Conservation (phyloP, 768 basidiomycete species). For the Suillus tomentosus region DNA sequence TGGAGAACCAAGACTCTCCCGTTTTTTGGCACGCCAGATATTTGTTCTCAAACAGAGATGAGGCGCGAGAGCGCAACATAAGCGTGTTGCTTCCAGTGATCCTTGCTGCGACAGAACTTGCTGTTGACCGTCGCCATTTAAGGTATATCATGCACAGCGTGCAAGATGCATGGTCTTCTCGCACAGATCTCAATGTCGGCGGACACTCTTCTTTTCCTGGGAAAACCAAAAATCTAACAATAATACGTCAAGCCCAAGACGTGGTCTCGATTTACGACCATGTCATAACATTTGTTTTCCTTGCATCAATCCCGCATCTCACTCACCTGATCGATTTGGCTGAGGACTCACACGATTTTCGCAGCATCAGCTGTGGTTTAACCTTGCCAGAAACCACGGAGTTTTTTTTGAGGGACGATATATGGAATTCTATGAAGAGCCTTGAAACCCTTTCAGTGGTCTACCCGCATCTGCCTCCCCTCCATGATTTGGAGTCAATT, state of each 20-base stretch:
- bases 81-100: neutral
- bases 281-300: neutral
- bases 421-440: neutral
- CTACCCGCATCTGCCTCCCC: neutral
- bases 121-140: neutral
- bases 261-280: too few relatives aligned
- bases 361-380: neutral
- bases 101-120: neutral
- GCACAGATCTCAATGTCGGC: neutral
- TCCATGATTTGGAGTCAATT: fast-evolving
- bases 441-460: neutral
- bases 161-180: too few relatives aligned
- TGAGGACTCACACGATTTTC: fast-evolving
- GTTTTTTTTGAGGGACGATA: neutral
- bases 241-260: neutral
- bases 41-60: too few relatives aligned
- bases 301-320: neutral
- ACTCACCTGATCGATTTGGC: neutral
- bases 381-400: too few relatives aligned
- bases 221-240: neutral
- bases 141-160: too few relatives aligned
- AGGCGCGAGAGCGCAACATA: neutral
- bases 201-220: neutral
- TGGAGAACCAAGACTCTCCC: too few relatives aligned
- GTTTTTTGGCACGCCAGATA: too few relatives aligned